phyloP scores from a whole-genome alignment of 495 filamentous ascomycete species.

The Annulohypoxylon stygium region DNA sequence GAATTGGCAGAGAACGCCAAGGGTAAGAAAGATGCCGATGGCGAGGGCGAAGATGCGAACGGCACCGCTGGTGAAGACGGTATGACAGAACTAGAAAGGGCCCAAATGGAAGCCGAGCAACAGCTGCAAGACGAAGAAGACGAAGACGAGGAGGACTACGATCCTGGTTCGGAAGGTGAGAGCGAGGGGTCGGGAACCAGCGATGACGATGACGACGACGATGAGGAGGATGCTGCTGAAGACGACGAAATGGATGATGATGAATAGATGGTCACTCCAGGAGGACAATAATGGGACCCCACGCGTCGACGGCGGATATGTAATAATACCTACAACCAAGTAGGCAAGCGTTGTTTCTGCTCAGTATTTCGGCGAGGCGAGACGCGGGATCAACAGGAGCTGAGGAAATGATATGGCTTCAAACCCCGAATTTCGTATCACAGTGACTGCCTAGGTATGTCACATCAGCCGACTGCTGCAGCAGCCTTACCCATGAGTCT shows the following conservation, averaged over 20 bases:
- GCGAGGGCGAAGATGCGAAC: slow-evolving; percentile 63
- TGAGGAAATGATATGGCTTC: slow-evolving; percentile 13
- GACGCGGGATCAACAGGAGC: not conserved
- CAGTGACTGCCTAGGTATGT: not conserved
- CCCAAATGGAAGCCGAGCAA: slow-evolving; percentile 62
- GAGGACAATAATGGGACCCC: not conserved
- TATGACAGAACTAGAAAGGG: slow-evolving; percentile 70
- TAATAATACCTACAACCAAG: slow-evolving; percentile 11
- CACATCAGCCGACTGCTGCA: not conserved
- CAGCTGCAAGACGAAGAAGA: slow-evolving; percentile 76
- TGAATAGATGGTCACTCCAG: slow-evolving; percentile 26
- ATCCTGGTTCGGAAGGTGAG: slow-evolving; percentile 80
- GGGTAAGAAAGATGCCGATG: slow-evolving; percentile 73
- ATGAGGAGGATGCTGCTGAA: slow-evolving; percentile 59
- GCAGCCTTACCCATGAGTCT: not conserved
- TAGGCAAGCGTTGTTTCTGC: slow-evolving; percentile 1
- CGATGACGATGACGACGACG: slow-evolving; percentile 65
- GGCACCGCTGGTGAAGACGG: slow-evolving; percentile 73
- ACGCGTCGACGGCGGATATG: not conserved
- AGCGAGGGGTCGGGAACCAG: slow-evolving; percentile 76
- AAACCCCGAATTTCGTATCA: slow-evolving; percentile 1
- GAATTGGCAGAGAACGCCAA: slow-evolving; percentile 62
- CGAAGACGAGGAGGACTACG: slow-evolving; percentile 91
- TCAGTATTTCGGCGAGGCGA: not conserved
- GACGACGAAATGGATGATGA: slow-evolving; percentile 63